These are phyloP conservation scores for Verticillium isaacii DNA, from an alignment of 2,329 filamentous ascomycete species.

Conservation along the genomic window DNA sequence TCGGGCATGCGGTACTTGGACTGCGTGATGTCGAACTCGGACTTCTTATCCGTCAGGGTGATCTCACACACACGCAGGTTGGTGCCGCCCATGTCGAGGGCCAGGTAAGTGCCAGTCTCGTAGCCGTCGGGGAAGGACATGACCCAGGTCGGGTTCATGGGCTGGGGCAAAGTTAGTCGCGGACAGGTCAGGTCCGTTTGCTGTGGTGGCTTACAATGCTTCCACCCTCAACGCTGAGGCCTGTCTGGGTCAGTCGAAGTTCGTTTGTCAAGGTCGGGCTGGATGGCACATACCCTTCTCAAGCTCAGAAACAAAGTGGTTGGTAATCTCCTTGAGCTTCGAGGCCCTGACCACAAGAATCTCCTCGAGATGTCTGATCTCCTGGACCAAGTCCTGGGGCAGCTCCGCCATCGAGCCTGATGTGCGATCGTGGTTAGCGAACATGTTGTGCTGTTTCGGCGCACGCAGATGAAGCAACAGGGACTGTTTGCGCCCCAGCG, in stretches of 20 bases:
- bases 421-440: constrained; percentile 3
- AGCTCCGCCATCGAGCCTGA: constrained; percentile 87
- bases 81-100: constrained; percentile 93
- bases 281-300: constrained; percentile 60
- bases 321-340: constrained; percentile 85
- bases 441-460: background rate
- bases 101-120: constrained; percentile 82
- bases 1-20: constrained; percentile 95
- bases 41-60: constrained; percentile 78
- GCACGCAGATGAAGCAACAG: background rate
- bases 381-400: constrained; percentile 72
- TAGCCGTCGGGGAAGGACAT: constrained; percentile 83
- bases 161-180: constrained; percentile 47
- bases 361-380: constrained; percentile 81
- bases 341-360: constrained; percentile 71
- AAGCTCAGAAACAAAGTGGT: constrained; percentile 85
- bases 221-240: constrained; percentile 79
- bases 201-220: constrained; percentile 71
- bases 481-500: background rate
- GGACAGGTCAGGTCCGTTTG: background rate
- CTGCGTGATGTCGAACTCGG: constrained; percentile 91
- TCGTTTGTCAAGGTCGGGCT: constrained; percentile 1
- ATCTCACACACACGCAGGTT: constrained; percentile 95
- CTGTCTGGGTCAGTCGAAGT: constrained; percentile 32
- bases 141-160: constrained; percentile 98